Base-by-base conservation (phyloP, 2,329 filamentous ascomycete species). In the Clarireedia monteithiana region DNA sequence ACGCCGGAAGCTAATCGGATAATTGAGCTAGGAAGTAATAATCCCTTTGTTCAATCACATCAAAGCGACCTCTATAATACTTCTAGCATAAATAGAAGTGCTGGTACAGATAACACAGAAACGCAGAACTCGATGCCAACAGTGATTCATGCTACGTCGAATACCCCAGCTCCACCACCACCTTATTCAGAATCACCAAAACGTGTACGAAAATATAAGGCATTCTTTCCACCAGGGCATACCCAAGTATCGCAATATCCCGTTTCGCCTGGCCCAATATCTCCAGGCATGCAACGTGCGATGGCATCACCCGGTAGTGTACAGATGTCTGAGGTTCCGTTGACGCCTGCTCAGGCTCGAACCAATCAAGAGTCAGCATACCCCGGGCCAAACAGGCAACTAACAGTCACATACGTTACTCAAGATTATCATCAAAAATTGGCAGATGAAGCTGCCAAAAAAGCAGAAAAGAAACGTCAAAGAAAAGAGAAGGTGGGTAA, bases 401-500 rank as follows among this genome's bases (percentile, higher is more conserved):
- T 34, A 40, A 62, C 58, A 5, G 52, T 61, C 7, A 51, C 60
- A 5, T 26, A 54, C 7, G 45, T 66, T 4, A 51, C 59, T 42
- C 49, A 45, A 7, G 46, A 44, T 36, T 44, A 55, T 50, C 53
- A 50, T 14, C 46, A 55, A 27, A 27, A 50, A 50, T 30, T 55
- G 4, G 34, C 38, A 44, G 53, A 55, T n/a, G 45, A 55, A 55
- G 56, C 61, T 17, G 63, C 66, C 3, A 61, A 58, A 27, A 68
- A 69, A 51, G 62, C 61, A 6, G 68, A 70, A 59, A 59, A 73
- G 45, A 74, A 74, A 65, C 78, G 77, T 56, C 77, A 74, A 58
- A 79, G 75, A 20, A 77, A 79, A 56, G 84, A 89, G 67, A 86
- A 85, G 58, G 84, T 89, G 68, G 85, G 89, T 42, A 75, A 75